Conservation (phyloP, 495 filamentous ascomycete species). For the Emericellopsis terricola region DNA sequence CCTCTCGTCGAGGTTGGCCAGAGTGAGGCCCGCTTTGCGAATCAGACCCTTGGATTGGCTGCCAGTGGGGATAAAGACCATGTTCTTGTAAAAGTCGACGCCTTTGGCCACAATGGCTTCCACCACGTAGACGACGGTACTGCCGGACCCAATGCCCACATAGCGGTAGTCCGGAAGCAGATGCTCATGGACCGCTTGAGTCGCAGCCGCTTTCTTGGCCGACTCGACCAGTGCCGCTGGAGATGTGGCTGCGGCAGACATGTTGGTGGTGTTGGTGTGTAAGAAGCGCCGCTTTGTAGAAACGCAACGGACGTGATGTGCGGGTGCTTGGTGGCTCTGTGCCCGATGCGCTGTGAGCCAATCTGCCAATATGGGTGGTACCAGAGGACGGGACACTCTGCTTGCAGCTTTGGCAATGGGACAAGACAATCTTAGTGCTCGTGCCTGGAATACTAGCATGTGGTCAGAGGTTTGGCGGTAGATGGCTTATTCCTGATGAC, state of each 20-base stretch:
- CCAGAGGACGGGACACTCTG: too few relatives aligned
- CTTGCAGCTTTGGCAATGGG: too few relatives aligned
- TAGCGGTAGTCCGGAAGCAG: slow-evolving; percentile 52
- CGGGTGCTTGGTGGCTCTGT: too few relatives aligned
- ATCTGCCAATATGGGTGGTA: too few relatives aligned
- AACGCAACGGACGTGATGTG: too few relatives aligned
- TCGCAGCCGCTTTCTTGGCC: slow-evolving; percentile 72
- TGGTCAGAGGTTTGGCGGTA: too few relatives aligned
- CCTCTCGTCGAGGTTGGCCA: slow-evolving; percentile 63
- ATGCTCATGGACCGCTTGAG: slow-evolving; percentile 68
- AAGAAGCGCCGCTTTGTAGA: too few relatives aligned
- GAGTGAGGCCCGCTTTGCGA: slow-evolving; percentile 50
- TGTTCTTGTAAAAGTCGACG: slow-evolving; percentile 35
- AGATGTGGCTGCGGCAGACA: slow-evolving; percentile 16
- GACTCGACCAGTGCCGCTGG: slow-evolving; percentile 43
- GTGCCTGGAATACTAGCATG: too few relatives aligned
- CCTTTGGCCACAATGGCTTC: slow-evolving; percentile 71
- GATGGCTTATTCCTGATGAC: too few relatives aligned
- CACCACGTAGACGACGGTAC: slow-evolving; percentile 88
- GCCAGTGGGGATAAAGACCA: slow-evolving; percentile 80
- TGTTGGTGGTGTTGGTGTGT: too few relatives aligned
- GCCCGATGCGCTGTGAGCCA: too few relatives aligned
- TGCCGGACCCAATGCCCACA: slow-evolving; percentile 87
- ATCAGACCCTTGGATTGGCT: slow-evolving; percentile 79
- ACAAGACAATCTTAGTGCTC: too few relatives aligned